A percentile compares a stretch with the other conserved stretches of the same genome.
These are phyloP conservation scores for Moricandia arvensis DNA, from an alignment of 345 rosid genomes.

Conservation along the genomic window DNA sequence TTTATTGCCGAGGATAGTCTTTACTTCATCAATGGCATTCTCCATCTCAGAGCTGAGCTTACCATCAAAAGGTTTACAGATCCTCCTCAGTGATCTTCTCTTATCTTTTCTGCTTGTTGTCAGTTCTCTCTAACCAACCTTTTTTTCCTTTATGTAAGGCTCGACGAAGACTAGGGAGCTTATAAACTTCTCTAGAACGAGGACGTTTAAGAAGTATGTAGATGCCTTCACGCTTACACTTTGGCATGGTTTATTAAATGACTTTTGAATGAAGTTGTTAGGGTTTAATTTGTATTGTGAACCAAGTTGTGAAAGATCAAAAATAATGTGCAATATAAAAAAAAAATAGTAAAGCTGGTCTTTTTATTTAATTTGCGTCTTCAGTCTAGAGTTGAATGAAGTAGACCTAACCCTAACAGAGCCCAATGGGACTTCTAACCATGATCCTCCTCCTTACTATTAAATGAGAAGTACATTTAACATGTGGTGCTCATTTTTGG, in stretches of 20 bases:
- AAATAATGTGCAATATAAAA: background rate
- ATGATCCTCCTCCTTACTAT: no score
- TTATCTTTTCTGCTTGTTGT: background rate
- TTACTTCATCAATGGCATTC: constrained; percentile 78
- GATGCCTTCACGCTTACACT: background rate
- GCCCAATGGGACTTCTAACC: no score
- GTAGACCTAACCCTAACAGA: no score
- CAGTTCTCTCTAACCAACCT: constrained; percentile 17
- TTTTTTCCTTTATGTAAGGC: background rate
- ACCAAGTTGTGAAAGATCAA: background rate
- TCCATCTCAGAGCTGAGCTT: constrained; percentile 94
- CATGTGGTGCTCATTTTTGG: no score
- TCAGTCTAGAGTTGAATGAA: no score
- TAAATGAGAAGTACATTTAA: no score
- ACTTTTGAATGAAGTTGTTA: background rate
- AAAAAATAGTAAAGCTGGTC: background rate
- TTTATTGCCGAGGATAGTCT: constrained; percentile 37
- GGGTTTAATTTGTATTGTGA: background rate
- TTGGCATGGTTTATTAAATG: background rate
- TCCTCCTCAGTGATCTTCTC: constrained; percentile 20
- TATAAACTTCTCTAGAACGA: background rate
- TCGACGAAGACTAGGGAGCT: background rate
- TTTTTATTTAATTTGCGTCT: background rate
- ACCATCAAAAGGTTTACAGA: constrained; percentile 53
- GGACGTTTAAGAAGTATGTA: background rate